These are phyloP conservation scores for Alnus rubra DNA, from an alignment of 306 rosid genomes.

Conservation along the genomic window DNA sequence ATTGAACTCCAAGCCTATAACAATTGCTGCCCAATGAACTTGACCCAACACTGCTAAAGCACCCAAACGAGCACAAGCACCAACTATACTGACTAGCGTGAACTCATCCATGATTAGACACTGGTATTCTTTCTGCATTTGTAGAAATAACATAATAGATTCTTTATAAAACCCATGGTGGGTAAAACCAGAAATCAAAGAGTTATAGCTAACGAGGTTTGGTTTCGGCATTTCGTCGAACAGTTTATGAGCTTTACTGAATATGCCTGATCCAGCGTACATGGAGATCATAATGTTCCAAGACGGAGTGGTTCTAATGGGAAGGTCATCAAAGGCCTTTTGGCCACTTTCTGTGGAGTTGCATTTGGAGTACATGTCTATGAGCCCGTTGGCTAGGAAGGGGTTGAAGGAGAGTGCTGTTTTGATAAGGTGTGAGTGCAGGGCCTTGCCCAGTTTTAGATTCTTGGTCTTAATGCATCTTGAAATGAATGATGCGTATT, in stretches of 20 bases:
- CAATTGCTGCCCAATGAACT: constrained; percentile 54
- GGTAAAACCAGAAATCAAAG: constrained; percentile 44
- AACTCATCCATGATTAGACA: constrained; percentile 44
- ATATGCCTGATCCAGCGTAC: constrained; percentile 36
- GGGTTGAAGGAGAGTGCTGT: constrained; percentile 45
- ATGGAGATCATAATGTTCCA: constrained; percentile 53
- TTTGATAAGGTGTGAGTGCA: constrained; percentile 56
- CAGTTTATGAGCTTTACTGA: constrained; percentile 35
- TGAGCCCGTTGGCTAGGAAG: constrained; percentile 49
- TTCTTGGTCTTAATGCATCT: constrained; percentile 38
- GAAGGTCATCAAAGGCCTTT: constrained; percentile 49
- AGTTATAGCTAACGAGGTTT: constrained; percentile 56
- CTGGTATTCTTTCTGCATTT: constrained; percentile 36
- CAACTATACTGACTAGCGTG: constrained; percentile 55
- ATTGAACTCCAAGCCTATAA: constrained; percentile 44
- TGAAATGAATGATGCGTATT: constrained; percentile 36
- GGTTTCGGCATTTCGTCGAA: constrained; percentile 50
- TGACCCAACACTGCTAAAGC: constrained; percentile 46
- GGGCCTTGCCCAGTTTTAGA: constrained; percentile 40
- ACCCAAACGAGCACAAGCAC: constrained; percentile 47
- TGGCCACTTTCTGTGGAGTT: constrained; percentile 36
- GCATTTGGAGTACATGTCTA: constrained; percentile 57
- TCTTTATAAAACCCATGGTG: constrained; percentile 40
- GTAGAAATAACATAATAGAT: constrained; percentile 31
- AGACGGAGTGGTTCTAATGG: constrained; percentile 47